Evolutionary conservation across 2,329 filamentous ascomycete genomes (phyloP).

Genomic region (Paracoccidioides brasiliensis): DNA sequence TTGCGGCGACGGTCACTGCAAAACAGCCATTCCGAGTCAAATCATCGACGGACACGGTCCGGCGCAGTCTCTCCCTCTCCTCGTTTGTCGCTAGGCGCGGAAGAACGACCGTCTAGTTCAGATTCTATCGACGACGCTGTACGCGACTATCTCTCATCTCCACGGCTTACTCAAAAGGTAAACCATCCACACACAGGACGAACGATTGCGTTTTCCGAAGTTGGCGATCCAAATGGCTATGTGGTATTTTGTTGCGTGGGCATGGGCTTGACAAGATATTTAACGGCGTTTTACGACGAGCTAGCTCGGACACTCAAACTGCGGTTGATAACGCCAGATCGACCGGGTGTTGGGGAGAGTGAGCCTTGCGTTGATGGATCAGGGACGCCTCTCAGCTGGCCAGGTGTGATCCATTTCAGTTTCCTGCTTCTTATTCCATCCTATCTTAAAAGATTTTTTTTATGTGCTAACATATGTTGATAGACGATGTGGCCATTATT

Average conservation of each 20-base stretch:
- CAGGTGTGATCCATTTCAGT: conserved; percentile 46
- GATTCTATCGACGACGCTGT: conserved; percentile 87
- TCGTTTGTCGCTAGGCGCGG: conserved; percentile 2
- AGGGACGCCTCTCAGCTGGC: conserved; percentile 83
- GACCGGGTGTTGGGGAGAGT: conserved; percentile 86
- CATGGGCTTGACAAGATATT: conserved; percentile 91
- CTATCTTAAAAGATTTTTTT: conserved; percentile 16
- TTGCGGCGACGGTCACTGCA: conserved; percentile 20
- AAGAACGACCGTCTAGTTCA: conserved; percentile 52
- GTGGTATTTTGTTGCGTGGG: conserved; percentile 94
- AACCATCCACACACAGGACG: conserved; percentile 73
- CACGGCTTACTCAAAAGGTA: conserved; percentile 78
- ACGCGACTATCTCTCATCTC: conserved; percentile 67
- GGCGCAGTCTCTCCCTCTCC: conserved; percentile 6
- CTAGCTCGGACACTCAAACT: conserved; percentile 77
- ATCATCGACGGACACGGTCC: conserved; percentile 29
- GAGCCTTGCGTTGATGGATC: conserved; percentile 70
- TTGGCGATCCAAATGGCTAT: conserved; percentile 80
- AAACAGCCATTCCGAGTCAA: conserved; percentile 13
- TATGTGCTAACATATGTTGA: conserved; percentile 22
- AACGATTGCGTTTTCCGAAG: conserved; percentile 88
- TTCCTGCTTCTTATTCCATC: conserved; percentile 16
- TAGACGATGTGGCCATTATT: conserved; percentile 78
- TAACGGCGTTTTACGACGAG: conserved; percentile 96
- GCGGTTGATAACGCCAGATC: conserved; percentile 82